Conservation (phyloP, 2,329 filamentous ascomycete genomes). For the Diplodia sapinea region DNA sequence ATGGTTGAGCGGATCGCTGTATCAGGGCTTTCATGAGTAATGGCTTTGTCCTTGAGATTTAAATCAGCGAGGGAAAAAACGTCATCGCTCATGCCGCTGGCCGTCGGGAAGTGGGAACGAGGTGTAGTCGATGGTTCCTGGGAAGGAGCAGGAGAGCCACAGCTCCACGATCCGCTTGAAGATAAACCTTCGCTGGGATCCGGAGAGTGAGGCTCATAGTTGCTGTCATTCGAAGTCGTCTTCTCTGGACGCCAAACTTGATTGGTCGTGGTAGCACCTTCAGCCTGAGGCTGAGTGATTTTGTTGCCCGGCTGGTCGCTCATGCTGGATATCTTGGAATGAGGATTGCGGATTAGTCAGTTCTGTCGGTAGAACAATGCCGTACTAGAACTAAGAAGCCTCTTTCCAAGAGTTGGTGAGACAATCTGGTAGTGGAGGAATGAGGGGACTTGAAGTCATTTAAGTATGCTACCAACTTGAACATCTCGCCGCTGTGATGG, state of each 20-base stretch:
- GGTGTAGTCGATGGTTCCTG: not conserved
- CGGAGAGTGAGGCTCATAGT: not conserved
- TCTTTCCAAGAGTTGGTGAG: not conserved
- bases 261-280: not conserved
- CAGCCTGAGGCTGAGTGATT: not conserved
- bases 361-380: not conserved
- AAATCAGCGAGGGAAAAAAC: not conserved
- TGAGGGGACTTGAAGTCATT: not conserved
- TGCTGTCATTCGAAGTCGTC: not conserved
- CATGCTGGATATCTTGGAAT: not conserved
- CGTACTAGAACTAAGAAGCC: not conserved
- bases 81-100: not conserved
- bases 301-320: not conserved
- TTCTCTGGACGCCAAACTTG: not conserved
- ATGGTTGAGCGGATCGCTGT: not conserved
- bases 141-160: not conserved
- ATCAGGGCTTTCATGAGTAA: not conserved
- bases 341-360: not conserved
- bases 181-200: not conserved
- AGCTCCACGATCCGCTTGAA: not conserved
- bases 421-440: not conserved
- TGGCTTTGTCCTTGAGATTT: not conserved
- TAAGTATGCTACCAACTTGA: not conserved
- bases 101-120: not conserved
- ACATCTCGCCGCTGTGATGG: not conserved